phyloP scores from a whole-genome alignment of 805 yeast genomes.

The Blastobotrys americana region DNA sequence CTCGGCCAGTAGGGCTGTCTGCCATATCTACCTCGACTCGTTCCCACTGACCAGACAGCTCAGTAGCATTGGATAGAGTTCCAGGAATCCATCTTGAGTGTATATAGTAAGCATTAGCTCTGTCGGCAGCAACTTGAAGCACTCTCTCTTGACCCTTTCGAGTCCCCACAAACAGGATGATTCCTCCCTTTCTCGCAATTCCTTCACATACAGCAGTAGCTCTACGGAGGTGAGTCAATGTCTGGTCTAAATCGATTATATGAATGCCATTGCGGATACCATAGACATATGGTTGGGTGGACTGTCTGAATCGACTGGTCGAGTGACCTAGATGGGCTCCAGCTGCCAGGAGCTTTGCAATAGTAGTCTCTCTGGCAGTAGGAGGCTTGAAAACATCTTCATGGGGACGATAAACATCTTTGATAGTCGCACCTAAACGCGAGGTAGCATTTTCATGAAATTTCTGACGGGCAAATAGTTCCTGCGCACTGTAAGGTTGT shows the following conservation, averaged over 20 bases:
- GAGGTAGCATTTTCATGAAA: conserved; percentile 52
- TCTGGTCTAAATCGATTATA: conserved; percentile 82
- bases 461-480: conserved; percentile 65
- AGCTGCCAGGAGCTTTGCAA: conserved; percentile 73
- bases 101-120: conserved; percentile 75
- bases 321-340: conserved; percentile 95
- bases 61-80: conserved; percentile 76
- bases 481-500: conserved; percentile 69
- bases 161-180: conserved; percentile 79
- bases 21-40: conserved; percentile 71
- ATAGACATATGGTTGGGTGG: conserved; percentile 77
- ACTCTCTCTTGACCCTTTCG: conserved; percentile 67
- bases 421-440: conserved; percentile 56
- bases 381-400: conserved; percentile 57
- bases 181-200: conserved; percentile 76
- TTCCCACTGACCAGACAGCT: conserved; percentile 51
- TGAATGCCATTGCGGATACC: conserved; percentile 90
- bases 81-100: conserved; percentile 91
- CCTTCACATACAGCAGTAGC: conserved; percentile 84
- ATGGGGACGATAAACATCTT: conserved; percentile 62
- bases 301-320: conserved; percentile 57
- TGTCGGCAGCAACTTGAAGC: conserved; percentile 69
- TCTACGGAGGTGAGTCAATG: conserved; percentile 63
- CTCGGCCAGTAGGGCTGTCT: conserved; percentile 59
- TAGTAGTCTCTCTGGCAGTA: conserved; percentile 48